A percentile compares a stretch with the other conserved stretches of the same genome.
These are phyloP conservation scores for Sanghuangporus weigelae DNA, from an alignment of 1,284 basidiomycete genomes.

Conservation along the genomic window DNA sequence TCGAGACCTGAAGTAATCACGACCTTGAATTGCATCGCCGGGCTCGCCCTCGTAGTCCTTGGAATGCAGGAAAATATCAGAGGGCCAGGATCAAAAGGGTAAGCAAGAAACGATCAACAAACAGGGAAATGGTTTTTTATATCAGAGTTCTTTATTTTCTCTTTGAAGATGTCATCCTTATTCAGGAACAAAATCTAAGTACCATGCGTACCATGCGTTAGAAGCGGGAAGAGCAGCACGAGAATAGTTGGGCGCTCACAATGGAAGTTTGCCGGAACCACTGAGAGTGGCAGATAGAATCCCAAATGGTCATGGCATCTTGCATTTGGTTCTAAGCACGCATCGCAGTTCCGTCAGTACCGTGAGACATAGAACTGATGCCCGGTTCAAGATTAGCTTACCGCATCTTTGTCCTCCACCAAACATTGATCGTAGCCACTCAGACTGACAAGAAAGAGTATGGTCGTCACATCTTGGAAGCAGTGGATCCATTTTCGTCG, in stretches of 20 bases:
- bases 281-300: conserved; percentile 88
- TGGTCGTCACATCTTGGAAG: conserved; percentile 84
- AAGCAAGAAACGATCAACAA: conserved; percentile 24
- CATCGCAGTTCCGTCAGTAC: background rate
- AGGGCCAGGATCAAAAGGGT: background rate
- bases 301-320: conserved; percentile 93
- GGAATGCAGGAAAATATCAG: background rate
- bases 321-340: conserved; percentile 84
- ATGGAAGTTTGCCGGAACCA: conserved; percentile 93
- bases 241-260: conserved; percentile 37
- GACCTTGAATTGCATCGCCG: conserved; percentile 67
- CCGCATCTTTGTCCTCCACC: conserved; percentile 89
- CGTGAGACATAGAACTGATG: conserved; percentile 3
- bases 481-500: conserved; percentile 87
- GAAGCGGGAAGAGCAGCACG: conserved; percentile 12
- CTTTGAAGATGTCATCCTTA: conserved; percentile 85
- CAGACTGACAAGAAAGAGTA: conserved; percentile 81
- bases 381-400: conserved; percentile 32
- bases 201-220: background rate
- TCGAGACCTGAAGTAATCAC: conserved; percentile 86
- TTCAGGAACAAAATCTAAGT: conserved; percentile 84
- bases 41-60: conserved; percentile 75
- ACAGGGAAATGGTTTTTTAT: conserved; percentile 86
- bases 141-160: conserved; percentile 77
- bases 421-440: conserved; percentile 91